Evolutionary conservation across 495 filamentous ascomycete genomes (phyloP).

Genomic region (Bacidia rubella): DNA sequence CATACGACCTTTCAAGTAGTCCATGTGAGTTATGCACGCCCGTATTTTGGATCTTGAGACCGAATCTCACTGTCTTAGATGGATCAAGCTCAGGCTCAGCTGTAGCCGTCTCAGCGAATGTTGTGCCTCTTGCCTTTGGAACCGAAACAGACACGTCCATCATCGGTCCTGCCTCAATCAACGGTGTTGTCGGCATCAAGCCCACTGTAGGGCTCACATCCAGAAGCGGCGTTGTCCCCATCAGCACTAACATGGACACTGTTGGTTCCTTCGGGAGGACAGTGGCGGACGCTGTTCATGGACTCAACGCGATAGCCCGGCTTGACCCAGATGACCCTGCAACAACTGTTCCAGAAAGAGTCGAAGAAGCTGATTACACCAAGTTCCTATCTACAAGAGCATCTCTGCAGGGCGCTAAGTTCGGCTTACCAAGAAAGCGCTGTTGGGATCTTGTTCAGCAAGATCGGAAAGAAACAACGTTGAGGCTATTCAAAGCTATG

Average conservation of each 20-base stretch:
- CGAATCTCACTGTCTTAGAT: conserved; percentile 20
- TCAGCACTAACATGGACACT: conserved; percentile 41
- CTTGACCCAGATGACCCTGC: conserved; percentile 20
- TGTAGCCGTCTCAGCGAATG: conserved; percentile 28
- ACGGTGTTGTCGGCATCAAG: conserved; percentile 38
- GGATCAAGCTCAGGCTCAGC: conserved; percentile 33
- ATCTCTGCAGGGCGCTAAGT: conserved; percentile 18
- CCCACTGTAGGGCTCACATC: conserved; percentile 45
- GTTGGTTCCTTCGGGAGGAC: conserved; percentile 41
- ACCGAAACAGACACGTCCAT: conserved; percentile 28
- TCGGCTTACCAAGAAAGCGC: conserved; percentile 18
- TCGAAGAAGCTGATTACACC: conserved; percentile 6
- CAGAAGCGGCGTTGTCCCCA: conserved; percentile 39
- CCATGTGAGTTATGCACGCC: conserved; percentile 14
- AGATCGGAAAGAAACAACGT: conserved; percentile 1
- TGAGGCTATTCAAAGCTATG: conserved; percentile 10
- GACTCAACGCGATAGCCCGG: conserved; percentile 41
- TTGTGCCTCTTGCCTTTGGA: conserved; percentile 29
- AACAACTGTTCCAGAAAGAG: background rate
- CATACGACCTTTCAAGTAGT: conserved; percentile 15
- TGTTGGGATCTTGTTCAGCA: conserved; percentile 17
- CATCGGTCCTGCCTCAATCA: conserved; percentile 24
- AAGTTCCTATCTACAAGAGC: conserved; percentile 1
- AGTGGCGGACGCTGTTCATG: conserved; percentile 43
- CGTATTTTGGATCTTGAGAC: background rate